Evolutionary conservation across 2,329 filamentous ascomycete genomes (phyloP).

Genomic region (Torrubiellomyces zombiae): DNA sequence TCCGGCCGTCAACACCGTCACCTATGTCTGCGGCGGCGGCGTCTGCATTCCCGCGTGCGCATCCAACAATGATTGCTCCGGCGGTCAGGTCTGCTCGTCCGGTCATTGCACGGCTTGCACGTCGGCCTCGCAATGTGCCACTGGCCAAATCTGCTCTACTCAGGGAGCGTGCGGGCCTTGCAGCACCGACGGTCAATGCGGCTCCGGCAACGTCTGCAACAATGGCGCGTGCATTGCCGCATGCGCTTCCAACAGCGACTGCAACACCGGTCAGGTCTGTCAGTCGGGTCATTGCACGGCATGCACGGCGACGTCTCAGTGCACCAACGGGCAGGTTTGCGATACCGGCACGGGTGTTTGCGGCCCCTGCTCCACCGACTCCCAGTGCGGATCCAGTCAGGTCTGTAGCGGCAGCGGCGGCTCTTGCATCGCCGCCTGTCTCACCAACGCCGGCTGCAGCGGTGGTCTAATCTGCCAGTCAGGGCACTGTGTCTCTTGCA

Average conservation of each 20-base stretch:
- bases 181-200: conserved; percentile 1
- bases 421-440: too few relatives aligned
- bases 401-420: too few relatives aligned
- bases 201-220: too few relatives aligned
- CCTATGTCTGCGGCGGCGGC: conserved; percentile 4
- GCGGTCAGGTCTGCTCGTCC: conserved; percentile 2
- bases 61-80: conserved; percentile 2
- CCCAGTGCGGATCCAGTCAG: conserved; percentile 1
- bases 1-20: conserved; percentile 1
- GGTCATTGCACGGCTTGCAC: too few relatives aligned
- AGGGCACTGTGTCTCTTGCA: conserved; percentile 3
- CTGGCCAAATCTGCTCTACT: conserved; percentile 4
- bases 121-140: conserved; percentile 3
- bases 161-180: conserved; percentile 4
- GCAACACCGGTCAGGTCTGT: too few relatives aligned
- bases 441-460: neutral
- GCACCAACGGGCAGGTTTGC: too few relatives aligned
- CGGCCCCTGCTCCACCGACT: too few relatives aligned
- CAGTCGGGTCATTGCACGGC: too few relatives aligned
- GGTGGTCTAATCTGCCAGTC: conserved; percentile 4
- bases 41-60: conserved; percentile 4
- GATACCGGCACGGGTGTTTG: too few relatives aligned
- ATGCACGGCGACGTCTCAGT: too few relatives aligned
- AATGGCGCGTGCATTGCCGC: too few relatives aligned
- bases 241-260: too few relatives aligned